A percentile compares a stretch with the other conserved stretches of the same genome.
phyloP scores from a whole-genome alignment of 1,284 basidiomycete genomes.

The Boletus sp. region DNA sequence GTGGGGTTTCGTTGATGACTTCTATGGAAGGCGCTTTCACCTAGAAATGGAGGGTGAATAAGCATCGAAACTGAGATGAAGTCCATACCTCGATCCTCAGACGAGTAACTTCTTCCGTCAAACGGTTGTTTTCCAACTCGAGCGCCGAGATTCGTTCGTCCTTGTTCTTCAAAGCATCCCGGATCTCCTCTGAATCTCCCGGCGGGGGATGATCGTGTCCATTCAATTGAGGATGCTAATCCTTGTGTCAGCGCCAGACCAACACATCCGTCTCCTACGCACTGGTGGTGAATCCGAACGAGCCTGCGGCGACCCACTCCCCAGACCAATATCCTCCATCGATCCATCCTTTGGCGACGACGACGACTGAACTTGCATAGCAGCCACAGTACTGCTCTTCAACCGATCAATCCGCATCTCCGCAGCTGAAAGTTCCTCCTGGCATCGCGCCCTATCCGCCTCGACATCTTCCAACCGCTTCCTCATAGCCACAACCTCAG shows the following conservation, averaged over 20 bases:
- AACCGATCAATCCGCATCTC: constrained; percentile 74
- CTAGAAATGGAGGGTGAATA: constrained; percentile 32
- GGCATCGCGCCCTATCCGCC: constrained; percentile 51
- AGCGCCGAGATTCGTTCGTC: constrained; percentile 34
- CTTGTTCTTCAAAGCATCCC: constrained; percentile 40
- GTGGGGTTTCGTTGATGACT: constrained; percentile 41
- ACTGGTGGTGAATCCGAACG: constrained; percentile 50
- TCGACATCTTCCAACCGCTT: constrained; percentile 54
- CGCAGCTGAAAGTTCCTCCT: constrained; percentile 55
- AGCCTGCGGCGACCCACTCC: constrained; percentile 16
- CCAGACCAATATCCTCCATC: constrained; percentile 40
- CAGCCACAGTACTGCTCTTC: constrained; percentile 57
- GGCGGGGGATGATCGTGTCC: constrained; percentile 25
- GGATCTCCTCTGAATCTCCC: constrained; percentile 36
- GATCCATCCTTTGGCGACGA: constrained; percentile 37
- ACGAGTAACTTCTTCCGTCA: constrained; percentile 41
- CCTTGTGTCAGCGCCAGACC: constrained; percentile 5
- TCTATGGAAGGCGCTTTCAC: constrained; percentile 43
- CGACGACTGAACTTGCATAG: constrained; percentile 37
- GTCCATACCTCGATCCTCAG: constrained; percentile 45
- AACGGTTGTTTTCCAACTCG: constrained; percentile 39
- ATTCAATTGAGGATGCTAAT: constrained; percentile 25
- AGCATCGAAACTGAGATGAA: background rate
- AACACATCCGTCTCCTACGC: constrained; percentile 43
- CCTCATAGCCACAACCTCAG: constrained; percentile 58